Evolutionary conservation across 352 stramenopile genomes (phyloP), one percentile per base, ranked within the genome.

Genomic region (Thalassiosira hispida): DNA sequence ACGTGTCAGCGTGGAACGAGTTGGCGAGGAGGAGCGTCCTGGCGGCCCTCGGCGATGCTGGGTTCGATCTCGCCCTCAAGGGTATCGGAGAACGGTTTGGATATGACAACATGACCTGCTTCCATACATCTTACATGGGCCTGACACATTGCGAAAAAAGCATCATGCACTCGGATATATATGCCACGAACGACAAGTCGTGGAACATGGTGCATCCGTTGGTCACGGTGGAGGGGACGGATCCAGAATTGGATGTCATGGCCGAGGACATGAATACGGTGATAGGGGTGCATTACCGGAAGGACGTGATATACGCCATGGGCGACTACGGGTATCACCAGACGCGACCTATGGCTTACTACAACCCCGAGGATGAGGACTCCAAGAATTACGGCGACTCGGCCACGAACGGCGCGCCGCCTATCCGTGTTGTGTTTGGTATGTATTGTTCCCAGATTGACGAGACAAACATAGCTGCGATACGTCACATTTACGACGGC

Each of bases 141-240:
- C 60, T 86, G 1, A 80, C 73, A 5, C 59, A 84, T 25, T 84
- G 74, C 57, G 71, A 81, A 27, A 69, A 82, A 23, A 70, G 55
- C 23, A 77, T 77, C 31, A 77, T 83, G 52, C 82, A 89, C 46
- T 68, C 52, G 35, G 82, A 89, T 42, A 79, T 89, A 27, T 79
- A 77, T 72, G 78, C 63, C 14, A 82, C 77, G 0, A 53, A 79
- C 12, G 65, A 79, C 18, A 84, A 80, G 56, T 59, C 42, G 5
- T 89, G 73, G 62, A 86, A 89, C 67, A 76, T 86, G 31, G 67
- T 89, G 18, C 77, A 84, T 63, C 82, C 82, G 9, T 49, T 89
- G 4, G 71, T 86, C 20, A 77, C 73, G 9, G 77, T 80, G n/a
- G 72, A 86, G 2, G 70, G 66, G 0, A 78, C 77, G 3, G 63